phyloP scores from a whole-genome alignment of 805 yeast genomes.

The Barnettozyma populi region DNA sequence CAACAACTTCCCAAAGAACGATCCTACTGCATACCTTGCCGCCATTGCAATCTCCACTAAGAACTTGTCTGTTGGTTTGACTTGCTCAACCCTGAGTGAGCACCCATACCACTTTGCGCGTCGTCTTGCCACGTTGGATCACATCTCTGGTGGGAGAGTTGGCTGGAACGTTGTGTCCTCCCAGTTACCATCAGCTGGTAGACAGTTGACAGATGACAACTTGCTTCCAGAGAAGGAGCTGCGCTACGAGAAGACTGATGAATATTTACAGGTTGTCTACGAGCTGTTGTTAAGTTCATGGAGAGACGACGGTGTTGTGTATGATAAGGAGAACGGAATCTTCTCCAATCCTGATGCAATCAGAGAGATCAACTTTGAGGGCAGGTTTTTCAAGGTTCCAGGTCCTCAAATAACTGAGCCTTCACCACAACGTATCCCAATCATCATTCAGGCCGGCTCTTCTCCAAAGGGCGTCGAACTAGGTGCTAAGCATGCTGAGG shows the following conservation, averaged over 20 bases:
- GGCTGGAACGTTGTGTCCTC: slow-evolving; percentile 47
- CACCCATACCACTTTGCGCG: slow-evolving; percentile 41
- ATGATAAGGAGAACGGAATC: slow-evolving; percentile 25
- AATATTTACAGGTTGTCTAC: slow-evolving; percentile 36
- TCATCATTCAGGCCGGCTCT: slow-evolving; percentile 41
- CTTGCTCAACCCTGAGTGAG: slow-evolving; percentile 40
- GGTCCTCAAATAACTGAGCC: slow-evolving; percentile 41
- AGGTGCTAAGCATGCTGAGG: slow-evolving; percentile 43
- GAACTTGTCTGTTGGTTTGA: slow-evolving; percentile 36
- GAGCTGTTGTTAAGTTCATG: slow-evolving; percentile 38
- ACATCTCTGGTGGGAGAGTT: slow-evolving; percentile 39
- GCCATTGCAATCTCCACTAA: slow-evolving; percentile 38
- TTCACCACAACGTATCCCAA: slow-evolving; percentile 39
- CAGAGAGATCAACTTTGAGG: slow-evolving; percentile 37
- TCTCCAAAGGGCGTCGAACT: slow-evolving; percentile 37
- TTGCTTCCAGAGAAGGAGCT: slow-evolving; percentile 35
- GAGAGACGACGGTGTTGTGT: slow-evolving; percentile 36
- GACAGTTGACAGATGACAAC: slow-evolving; percentile 34
- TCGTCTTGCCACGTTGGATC: slow-evolving; percentile 40
- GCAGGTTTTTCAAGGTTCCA: slow-evolving; percentile 32
- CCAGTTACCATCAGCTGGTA: slow-evolving; percentile 38
- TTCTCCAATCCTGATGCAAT: slow-evolving; percentile 36
- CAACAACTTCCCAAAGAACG: slow-evolving; percentile 28
- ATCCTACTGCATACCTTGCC: slow-evolving; percentile 31
- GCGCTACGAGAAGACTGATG: slow-evolving; percentile 39